A percentile compares a stretch with the other conserved stretches of the same genome.
Evolutionary conservation across 2,329 filamentous ascomycete species (phyloP).

Genomic region (Nigrospora sphaerica): DNA sequence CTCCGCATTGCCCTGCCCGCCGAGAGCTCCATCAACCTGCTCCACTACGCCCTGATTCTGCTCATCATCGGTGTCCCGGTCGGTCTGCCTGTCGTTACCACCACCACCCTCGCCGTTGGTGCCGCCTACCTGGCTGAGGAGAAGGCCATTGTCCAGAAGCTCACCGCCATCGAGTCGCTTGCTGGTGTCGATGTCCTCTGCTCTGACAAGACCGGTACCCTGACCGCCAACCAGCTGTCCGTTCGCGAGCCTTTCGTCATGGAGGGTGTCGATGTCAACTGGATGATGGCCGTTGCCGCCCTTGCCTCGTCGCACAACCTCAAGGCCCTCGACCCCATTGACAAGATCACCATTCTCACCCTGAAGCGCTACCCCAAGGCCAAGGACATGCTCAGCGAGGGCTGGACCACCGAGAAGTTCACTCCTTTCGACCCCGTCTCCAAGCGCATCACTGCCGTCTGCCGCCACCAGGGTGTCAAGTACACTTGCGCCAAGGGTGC

Average conservation of each 20-base stretch:
- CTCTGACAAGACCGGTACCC: constrained; percentile 76
- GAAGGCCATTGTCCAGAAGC: constrained; percentile 73
- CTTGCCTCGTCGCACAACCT: constrained; percentile 73
- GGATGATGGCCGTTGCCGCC: constrained; percentile 77
- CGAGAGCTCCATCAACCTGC: constrained; percentile 43
- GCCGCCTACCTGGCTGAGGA: constrained; percentile 71
- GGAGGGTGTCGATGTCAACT: constrained; percentile 72
- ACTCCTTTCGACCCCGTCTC: constrained; percentile 73
- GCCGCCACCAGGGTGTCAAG: constrained; percentile 60
- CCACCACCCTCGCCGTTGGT: constrained; percentile 70
- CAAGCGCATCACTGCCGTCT: constrained; percentile 69
- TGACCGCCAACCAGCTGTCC: constrained; percentile 68
- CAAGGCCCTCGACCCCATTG: constrained; percentile 71
- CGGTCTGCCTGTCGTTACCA: constrained; percentile 73
- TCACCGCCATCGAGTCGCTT: constrained; percentile 71
- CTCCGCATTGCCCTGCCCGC: constrained; percentile 54
- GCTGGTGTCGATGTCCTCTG: constrained; percentile 70
- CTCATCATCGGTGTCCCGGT: constrained; percentile 75
- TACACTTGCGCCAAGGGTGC: constrained; percentile 74
- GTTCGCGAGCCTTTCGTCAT: constrained; percentile 72
- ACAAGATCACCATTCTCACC: constrained; percentile 72
- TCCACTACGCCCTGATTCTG: constrained; percentile 63
- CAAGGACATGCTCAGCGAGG: constrained; percentile 65
- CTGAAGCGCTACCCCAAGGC: constrained; percentile 72
- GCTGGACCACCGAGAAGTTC: constrained; percentile 73